Evolutionary conservation across 2,329 filamentous ascomycete genomes (phyloP).

Genomic region (Fusarium cicatricum): DNA sequence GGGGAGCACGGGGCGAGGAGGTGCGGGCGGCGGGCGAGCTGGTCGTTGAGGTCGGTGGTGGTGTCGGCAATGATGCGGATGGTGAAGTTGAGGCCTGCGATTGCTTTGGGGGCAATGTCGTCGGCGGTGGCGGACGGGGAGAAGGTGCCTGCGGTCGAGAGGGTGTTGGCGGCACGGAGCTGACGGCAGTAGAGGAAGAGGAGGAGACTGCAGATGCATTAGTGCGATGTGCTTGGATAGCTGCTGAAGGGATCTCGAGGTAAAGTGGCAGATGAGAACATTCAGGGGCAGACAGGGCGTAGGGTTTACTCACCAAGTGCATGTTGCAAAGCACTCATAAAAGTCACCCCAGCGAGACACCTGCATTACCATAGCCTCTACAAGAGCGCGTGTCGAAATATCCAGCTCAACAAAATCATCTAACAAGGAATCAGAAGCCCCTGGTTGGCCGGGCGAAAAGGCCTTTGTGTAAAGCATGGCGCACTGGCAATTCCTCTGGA

Average conservation of each 20-base stretch:
- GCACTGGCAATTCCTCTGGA: constrained; percentile 48
- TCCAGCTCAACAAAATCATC: constrained; percentile 46
- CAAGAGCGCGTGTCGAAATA: constrained; percentile 42
- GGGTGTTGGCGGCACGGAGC: constrained; percentile 40
- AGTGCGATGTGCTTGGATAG: not conserved
- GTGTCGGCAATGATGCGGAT: constrained; percentile 49
- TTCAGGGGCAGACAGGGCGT: not conserved
- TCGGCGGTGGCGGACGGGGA: constrained; percentile 30
- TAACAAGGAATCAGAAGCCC: constrained; percentile 30
- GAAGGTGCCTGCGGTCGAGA: constrained; percentile 28
- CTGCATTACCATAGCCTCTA: constrained; percentile 47
- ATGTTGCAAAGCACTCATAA: constrained; percentile 48
- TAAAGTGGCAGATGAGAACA: no score
- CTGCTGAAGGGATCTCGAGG: no score
- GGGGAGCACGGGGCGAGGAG: constrained; percentile 46
- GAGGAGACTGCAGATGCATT: constrained; percentile 39
- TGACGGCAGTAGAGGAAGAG: constrained; percentile 48
- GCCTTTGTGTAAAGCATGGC: constrained; percentile 48
- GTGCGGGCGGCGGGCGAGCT: constrained; percentile 44
- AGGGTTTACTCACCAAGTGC: constrained; percentile 44
- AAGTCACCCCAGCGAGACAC: constrained; percentile 47
- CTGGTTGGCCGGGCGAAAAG: constrained; percentile 34
- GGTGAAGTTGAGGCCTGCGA: constrained; percentile 49
- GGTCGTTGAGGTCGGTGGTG: constrained; percentile 47
- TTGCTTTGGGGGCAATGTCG: constrained; percentile 46